Percentiles rank a stretch among this genome's conserved stretches.
phyloP scores from a whole-genome alignment of 352 stramenopile species.

The Phytopythium vexans region DNA sequence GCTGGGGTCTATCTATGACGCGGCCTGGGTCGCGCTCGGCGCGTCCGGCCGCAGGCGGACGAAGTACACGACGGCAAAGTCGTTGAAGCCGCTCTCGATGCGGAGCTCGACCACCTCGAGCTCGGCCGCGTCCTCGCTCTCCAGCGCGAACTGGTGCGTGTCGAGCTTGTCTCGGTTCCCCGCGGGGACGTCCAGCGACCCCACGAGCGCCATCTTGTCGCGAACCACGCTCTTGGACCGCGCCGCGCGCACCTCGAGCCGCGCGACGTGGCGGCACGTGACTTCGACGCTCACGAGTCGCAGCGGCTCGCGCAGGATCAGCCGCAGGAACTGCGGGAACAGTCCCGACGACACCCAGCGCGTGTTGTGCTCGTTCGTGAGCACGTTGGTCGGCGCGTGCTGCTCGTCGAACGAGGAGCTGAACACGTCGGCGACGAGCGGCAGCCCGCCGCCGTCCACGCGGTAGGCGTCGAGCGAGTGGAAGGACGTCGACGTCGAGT shows the following conservation, averaged over 20 bases:
- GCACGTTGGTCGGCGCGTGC: constrained; percentile 43
- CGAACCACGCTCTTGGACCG: constrained; percentile 26
- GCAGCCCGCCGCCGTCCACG: constrained; percentile 23
- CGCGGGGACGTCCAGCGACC: constrained; percentile 30
- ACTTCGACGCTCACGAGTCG: constrained; percentile 58
- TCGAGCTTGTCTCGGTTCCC: constrained; percentile 43
- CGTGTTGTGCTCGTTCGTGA: constrained; percentile 44
- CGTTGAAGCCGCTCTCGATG: constrained; percentile 60
- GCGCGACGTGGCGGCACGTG: constrained; percentile 60
- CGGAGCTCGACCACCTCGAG: constrained; percentile 62
- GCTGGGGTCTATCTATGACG: too few relatives aligned
- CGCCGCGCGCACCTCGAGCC: constrained; percentile 48
- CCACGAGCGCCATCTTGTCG: constrained; percentile 23
- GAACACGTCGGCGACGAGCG: constrained; percentile 57
- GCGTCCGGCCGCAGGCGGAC: constrained; percentile 26
- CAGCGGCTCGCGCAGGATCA: constrained; percentile 60
- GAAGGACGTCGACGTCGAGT: constrained; percentile 34
- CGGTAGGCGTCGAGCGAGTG: constrained; percentile 37
- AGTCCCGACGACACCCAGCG: constrained; percentile 74
- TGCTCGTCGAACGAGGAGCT: constrained; percentile 63
- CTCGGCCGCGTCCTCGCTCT: constrained; percentile 1
- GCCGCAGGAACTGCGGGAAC: constrained; percentile 68
- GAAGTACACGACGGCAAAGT: constrained; percentile 72
- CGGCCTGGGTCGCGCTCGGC: not conserved
- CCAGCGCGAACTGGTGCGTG: constrained; percentile 49